phyloP scores from a whole-genome alignment of 2,329 filamentous ascomycete genomes.

The Chaetomium olivaceum region DNA sequence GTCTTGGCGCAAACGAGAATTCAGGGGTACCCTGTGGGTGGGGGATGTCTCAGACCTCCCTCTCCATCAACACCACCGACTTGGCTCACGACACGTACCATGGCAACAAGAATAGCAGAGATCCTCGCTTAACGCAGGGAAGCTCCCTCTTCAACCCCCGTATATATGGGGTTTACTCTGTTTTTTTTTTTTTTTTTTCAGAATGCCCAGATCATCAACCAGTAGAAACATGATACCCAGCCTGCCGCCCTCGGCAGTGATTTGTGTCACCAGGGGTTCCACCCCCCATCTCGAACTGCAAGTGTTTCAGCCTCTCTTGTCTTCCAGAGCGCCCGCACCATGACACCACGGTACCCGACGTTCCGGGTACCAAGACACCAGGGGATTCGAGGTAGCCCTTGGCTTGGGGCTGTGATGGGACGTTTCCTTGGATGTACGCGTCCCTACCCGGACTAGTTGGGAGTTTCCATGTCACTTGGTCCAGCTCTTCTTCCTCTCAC shows the following conservation, averaged over 20 bases:
- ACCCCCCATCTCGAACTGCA: slow-evolving; percentile 14
- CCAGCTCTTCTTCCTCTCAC: neutral
- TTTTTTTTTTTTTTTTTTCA: neutral
- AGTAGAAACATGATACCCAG: neutral
- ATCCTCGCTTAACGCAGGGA: neutral
- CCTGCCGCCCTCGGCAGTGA: neutral
- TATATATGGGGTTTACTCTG: neutral
- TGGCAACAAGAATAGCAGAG: neutral
- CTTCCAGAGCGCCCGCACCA: neutral
- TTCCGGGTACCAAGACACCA: slow-evolving; percentile 7
- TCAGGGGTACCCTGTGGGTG: neutral
- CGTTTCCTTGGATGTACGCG: slow-evolving; percentile 8
- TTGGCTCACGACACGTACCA: neutral
- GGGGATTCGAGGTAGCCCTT: slow-evolving; percentile 14
- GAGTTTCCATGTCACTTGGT: neutral
- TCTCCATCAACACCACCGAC: neutral
- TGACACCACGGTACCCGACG: slow-evolving; percentile 1
- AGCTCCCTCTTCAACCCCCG: neutral
- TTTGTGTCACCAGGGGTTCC: slow-evolving; percentile 10
- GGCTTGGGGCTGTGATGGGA: slow-evolving; percentile 7
- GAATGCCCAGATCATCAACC: neutral
- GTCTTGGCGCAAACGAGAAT: slow-evolving; percentile 12
- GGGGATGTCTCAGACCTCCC: slow-evolving; percentile 7
- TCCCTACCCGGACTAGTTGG: neutral
- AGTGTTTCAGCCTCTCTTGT: slow-evolving; percentile 22